phyloP scores from a whole-genome alignment of 768 basidiomycete species.

The Tulasnella sp. region DNA sequence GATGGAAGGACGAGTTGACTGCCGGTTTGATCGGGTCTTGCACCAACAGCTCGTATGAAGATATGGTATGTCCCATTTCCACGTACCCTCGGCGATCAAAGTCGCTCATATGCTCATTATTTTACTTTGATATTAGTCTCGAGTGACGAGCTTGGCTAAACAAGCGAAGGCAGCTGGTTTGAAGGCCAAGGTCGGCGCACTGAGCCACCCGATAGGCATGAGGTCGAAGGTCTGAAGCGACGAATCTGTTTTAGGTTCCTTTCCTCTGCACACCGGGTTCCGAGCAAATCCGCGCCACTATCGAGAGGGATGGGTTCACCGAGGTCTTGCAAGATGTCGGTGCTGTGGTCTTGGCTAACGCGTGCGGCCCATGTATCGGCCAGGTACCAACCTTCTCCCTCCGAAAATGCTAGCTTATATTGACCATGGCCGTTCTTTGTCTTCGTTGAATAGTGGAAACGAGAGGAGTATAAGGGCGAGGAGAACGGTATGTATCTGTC shows the following conservation, averaged over 20 bases:
- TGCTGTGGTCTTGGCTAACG: conserved; percentile 93
- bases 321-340: conserved; percentile 78
- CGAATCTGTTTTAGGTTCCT: conserved; percentile 51
- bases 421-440: neutral
- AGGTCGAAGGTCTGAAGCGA: neutral
- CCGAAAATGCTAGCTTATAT: neutral
- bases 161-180: conserved; percentile 86
- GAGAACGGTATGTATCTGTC: conserved; percentile 66
- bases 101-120: too few species aligned
- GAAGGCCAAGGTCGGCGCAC: conserved; percentile 54
- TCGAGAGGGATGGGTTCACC: conserved; percentile 90
- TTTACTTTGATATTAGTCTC: conserved; percentile 50
- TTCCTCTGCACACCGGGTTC: conserved; percentile 88
- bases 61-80: conserved; percentile 59
- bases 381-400: conserved; percentile 50
- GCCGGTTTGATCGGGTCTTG: conserved; percentile 96
- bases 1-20: conserved; percentile 91
- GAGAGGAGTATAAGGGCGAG: conserved; percentile 78
- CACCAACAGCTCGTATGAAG: conserved; percentile 97
- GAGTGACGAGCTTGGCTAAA: conserved; percentile 83
- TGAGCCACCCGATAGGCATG: neutral
- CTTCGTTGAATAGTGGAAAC: conserved; percentile 71
- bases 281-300: conserved; percentile 95
- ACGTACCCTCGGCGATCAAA: too few species aligned
- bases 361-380: conserved; percentile 98